A percentile compares a stretch with the other conserved stretches of the same genome.
Conservation (phyloP, 192 early-diverging fungal species). For the Rhizoclosmatium sp. region DNA sequence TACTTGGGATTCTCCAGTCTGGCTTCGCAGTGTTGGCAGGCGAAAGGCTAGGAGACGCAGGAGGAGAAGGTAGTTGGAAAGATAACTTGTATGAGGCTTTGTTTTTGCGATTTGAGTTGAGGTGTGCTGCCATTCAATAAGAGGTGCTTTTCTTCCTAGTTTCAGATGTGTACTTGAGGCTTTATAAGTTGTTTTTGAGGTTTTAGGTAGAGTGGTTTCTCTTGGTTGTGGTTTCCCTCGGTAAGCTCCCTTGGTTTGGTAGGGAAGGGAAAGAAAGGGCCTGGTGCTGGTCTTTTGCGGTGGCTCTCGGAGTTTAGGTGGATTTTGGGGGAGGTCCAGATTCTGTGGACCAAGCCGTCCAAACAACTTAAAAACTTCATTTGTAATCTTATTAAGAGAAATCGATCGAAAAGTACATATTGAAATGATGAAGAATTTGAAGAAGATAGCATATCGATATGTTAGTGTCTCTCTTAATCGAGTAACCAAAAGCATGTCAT, state of each 20-base stretch:
- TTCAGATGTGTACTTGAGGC: neutral
- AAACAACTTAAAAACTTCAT: neutral
- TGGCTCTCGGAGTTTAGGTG: neutral
- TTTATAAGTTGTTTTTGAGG: neutral
- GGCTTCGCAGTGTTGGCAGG: neutral
- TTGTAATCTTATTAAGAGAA: neutral
- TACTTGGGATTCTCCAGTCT: slow-evolving; percentile 9
- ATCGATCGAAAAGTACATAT: neutral
- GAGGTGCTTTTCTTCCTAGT: neutral
- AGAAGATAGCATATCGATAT: neutral
- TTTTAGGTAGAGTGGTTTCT: neutral
- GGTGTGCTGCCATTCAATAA: slow-evolving; percentile 1
- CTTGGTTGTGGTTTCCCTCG: too few relatives aligned
- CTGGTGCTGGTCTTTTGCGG: neutral
- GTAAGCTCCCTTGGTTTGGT: too few relatives aligned
- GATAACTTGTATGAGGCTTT: neutral
- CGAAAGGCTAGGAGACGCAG: neutral
- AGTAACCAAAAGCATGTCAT: slow-evolving; percentile 52
- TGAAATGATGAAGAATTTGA: neutral
- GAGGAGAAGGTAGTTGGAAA: neutral
- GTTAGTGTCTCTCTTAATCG: neutral
- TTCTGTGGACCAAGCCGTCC: neutral
- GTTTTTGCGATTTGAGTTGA: neutral
- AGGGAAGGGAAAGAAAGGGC: neutral
- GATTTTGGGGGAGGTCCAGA: neutral